Evolutionary conservation across 2,329 filamentous ascomycete species (phyloP).

Genomic region (Botryotinia calthae): DNA sequence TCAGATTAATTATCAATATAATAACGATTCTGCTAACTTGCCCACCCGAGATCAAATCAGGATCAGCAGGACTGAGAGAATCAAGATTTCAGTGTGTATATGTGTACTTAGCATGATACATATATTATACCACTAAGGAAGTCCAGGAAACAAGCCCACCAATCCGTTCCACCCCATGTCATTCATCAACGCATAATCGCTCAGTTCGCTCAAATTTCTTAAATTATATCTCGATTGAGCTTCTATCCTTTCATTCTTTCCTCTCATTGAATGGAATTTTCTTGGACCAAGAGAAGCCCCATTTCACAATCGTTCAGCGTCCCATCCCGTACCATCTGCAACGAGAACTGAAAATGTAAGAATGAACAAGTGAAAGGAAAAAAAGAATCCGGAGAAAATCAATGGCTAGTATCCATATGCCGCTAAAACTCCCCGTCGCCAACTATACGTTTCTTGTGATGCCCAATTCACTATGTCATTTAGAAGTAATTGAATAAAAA

Average conservation of each 20-base stretch:
- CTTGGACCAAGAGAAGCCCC: neutral
- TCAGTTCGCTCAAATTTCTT: too few relatives aligned
- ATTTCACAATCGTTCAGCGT: neutral
- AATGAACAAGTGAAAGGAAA: neutral
- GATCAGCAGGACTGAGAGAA: neutral
- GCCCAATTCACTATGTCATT: neutral
- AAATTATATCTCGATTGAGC: neutral
- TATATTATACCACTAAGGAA: neutral
- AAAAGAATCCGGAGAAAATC: neutral
- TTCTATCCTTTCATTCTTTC: neutral
- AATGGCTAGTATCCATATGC: neutral
- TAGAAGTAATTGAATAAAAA: neutral
- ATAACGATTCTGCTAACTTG: neutral
- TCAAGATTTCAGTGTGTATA: neutral
- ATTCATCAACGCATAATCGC: neutral
- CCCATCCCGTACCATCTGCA: neutral
- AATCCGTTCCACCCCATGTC: neutral
- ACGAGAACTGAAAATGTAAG: neutral
- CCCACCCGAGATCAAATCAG: neutral
- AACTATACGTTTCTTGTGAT: conserved; percentile 2
- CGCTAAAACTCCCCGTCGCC: neutral
- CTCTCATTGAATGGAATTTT: neutral
- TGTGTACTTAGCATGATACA: neutral
- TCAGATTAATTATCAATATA: neutral
- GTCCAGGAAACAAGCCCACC: neutral